phyloP scores from a whole-genome alignment of 345 rosid genomes.

The Eucalyptus camaldulensis region DNA sequence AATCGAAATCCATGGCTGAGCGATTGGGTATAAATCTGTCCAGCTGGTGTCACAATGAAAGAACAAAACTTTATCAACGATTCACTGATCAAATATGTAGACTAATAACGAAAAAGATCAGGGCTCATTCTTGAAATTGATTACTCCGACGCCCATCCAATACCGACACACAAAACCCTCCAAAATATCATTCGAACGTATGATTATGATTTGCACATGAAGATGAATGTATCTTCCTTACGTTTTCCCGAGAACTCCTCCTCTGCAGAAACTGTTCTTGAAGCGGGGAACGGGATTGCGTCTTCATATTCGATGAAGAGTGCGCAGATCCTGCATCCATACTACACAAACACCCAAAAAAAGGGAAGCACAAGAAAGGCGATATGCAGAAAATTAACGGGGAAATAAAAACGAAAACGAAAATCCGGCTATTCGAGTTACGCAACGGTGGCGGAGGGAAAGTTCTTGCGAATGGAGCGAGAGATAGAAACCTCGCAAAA shows the following conservation, averaged over 20 bases:
- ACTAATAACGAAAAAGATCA: neutral
- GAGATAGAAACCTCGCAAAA: neutral
- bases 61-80: neutral
- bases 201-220: neutral
- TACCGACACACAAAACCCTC: neutral
- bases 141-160: neutral
- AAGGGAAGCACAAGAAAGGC: neutral
- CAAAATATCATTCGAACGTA: neutral
- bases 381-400: neutral
- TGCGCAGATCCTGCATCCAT: slow-evolving; percentile 15
- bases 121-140: neutral
- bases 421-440: neutral
- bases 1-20: slow-evolving; percentile 41
- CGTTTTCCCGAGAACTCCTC: slow-evolving; percentile 10
- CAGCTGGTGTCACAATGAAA: slow-evolving; percentile 3
- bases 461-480: neutral
- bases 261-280: slow-evolving; percentile 12
- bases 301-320: slow-evolving; percentile 1
- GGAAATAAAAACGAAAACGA: neutral
- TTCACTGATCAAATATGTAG: neutral
- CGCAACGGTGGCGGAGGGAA: neutral
- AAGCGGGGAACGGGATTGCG: slow-evolving; percentile 11
- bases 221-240: neutral
- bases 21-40: slow-evolving; percentile 44
- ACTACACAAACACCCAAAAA: neutral